phyloP scores from a whole-genome alignment of 306 rosid species.

The Cicer chorassanicum region DNA sequence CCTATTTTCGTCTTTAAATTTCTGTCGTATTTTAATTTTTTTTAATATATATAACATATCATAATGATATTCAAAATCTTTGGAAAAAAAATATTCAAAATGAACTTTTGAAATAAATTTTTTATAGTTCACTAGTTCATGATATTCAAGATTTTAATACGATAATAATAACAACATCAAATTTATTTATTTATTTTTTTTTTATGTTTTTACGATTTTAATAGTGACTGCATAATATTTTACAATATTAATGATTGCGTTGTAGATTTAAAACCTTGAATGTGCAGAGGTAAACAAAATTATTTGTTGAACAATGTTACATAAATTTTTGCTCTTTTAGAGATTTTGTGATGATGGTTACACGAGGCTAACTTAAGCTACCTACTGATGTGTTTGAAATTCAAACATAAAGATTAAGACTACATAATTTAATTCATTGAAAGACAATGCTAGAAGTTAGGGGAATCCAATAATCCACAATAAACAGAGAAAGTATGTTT shows the following conservation, averaged over 20 bases:
- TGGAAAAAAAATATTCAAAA: too few relatives aligned
- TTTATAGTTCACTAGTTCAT: slow-evolving; percentile 30
- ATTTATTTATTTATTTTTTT: too few relatives aligned
- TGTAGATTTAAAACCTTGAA: not conserved
- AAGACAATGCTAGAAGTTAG: slow-evolving; percentile 39
- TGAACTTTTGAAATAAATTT: slow-evolving; percentile 29
- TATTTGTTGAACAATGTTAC: slow-evolving; percentile 44
- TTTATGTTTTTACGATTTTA: not conserved
- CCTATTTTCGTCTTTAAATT: too few relatives aligned
- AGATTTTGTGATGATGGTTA: slow-evolving; percentile 49
- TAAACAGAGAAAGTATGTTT: slow-evolving; percentile 30
- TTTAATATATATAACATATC: too few relatives aligned
- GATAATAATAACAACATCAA: not conserved
- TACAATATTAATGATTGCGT: not conserved
- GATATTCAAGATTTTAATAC: slow-evolving; percentile 16
- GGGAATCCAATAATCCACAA: slow-evolving; percentile 55
- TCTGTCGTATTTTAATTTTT: too few relatives aligned
- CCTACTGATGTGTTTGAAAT: slow-evolving; percentile 48
- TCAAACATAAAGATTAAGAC: slow-evolving; percentile 47
- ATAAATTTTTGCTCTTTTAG: slow-evolving; percentile 22
- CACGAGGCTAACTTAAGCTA: slow-evolving; percentile 42
- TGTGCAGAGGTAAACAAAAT: slow-evolving; percentile 31
- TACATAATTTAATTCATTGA: slow-evolving; percentile 41
- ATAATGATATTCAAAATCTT: too few relatives aligned
- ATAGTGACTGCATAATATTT: not conserved